A percentile compares a stretch with the other conserved stretches of the same genome.
phyloP scores from a whole-genome alignment of 768 basidiomycete species.

The Pleurotus sapidus region DNA sequence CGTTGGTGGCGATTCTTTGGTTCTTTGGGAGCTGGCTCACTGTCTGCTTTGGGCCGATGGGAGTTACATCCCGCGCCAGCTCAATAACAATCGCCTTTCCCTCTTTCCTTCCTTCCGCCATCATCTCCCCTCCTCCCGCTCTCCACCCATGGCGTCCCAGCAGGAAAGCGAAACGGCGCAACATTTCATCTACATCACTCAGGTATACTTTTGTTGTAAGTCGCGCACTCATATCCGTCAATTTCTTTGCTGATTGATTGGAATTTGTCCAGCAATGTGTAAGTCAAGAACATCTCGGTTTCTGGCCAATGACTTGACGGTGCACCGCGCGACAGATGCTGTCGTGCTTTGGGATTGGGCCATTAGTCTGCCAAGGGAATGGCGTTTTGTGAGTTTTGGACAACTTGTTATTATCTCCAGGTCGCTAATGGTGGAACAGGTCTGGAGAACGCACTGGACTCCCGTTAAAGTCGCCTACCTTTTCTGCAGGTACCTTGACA shows the following conservation, averaged over 20 bases:
- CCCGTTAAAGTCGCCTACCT: constrained; percentile 82
- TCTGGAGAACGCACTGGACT: constrained; percentile 84
- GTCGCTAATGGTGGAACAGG: constrained; percentile 36
- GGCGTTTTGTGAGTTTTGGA: constrained; percentile 57
- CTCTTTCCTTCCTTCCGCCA: constrained; percentile 27
- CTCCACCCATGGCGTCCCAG: constrained; percentile 15
- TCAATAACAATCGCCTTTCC: constrained; percentile 19
- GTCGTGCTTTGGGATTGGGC: constrained; percentile 87
- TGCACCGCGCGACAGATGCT: constrained; percentile 47
- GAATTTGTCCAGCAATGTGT: constrained; percentile 67
- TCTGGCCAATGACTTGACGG: no score
- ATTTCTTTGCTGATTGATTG: constrained; percentile 17
- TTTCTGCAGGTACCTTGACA: constrained; percentile 68
- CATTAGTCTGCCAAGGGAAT: constrained; percentile 74
- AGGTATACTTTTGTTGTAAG: constrained; percentile 82
- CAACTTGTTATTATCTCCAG: constrained; percentile 12
- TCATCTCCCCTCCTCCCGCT: constrained; percentile 20
- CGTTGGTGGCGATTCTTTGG: not conserved
- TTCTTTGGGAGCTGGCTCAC: constrained; percentile 6
- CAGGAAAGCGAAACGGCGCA: constrained; percentile 57
- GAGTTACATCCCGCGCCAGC: constrained; percentile 23
- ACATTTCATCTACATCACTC: constrained; percentile 77
- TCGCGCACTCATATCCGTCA: constrained; percentile 28
- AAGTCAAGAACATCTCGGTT: constrained; percentile 17
- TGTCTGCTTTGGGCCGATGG: constrained; percentile 6